Evolutionary conservation across 2,329 filamentous ascomycete species (phyloP).

Genomic region (Clonostachys rosea): DNA sequence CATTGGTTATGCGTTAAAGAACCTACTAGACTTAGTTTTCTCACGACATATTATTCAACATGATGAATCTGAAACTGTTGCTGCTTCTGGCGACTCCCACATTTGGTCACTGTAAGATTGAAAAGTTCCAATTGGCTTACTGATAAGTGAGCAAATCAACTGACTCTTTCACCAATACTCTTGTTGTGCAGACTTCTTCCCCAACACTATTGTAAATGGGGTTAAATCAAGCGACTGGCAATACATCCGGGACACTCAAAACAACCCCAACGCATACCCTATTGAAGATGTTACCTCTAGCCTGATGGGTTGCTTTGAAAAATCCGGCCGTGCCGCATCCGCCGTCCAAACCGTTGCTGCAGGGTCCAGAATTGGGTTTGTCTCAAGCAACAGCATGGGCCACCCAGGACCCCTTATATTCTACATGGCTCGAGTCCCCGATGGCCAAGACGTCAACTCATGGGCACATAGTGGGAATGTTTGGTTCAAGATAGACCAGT

Average conservation of each 20-base stretch:
- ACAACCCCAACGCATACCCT: conserved; percentile 21
- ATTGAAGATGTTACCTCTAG: conserved; percentile 19
- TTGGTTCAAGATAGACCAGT: conserved; percentile 32
- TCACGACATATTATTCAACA: no score
- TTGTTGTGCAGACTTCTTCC: conserved; percentile 5
- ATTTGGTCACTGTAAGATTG: no score
- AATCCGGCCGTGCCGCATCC: conserved; percentile 9
- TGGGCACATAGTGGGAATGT: conserved; percentile 24
- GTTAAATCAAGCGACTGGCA: conserved; percentile 16
- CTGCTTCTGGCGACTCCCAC: no score
- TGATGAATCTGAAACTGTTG: no score
- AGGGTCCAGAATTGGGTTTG: conserved; percentile 30
- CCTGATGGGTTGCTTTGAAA: conserved; percentile 25
- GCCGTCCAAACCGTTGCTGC: conserved; percentile 22
- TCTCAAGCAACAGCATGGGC: conserved; percentile 25
- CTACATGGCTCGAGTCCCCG: conserved; percentile 28
- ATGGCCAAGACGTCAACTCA: conserved; percentile 19
- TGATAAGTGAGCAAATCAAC: no score
- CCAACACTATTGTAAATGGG: conserved; percentile 4
- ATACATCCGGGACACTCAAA: conserved; percentile 22
- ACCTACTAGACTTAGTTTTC: no score
- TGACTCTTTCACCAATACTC: neutral
- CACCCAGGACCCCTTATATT: conserved; percentile 30
- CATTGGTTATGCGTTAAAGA: no score
- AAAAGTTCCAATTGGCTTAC: no score